Evolutionary conservation across 2,329 filamentous ascomycete genomes (phyloP).

Genomic region (Verticillium tricorpus): DNA sequence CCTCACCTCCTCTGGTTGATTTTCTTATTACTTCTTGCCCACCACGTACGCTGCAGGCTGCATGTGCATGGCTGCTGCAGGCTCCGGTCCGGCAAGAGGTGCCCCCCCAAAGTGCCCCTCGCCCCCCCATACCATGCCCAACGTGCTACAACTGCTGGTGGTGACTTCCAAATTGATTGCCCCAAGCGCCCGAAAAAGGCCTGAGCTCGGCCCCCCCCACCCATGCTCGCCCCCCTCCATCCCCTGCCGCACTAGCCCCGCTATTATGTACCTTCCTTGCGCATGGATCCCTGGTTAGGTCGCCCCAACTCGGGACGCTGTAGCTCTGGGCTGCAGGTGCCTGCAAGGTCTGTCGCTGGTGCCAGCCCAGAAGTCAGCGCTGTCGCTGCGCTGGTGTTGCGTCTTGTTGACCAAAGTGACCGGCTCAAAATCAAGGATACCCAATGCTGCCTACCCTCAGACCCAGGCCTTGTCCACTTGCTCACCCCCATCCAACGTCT

Average conservation of each 20-base stretch:
- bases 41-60: background rate
- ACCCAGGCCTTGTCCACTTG: background rate
- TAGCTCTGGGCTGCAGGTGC: background rate
- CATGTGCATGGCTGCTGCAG: background rate
- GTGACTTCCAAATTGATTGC: background rate
- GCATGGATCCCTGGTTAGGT: background rate
- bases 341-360: background rate
- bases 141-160: background rate
- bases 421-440: background rate
- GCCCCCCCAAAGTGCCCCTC: background rate
- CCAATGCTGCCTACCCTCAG: background rate
- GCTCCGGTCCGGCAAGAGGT: background rate
- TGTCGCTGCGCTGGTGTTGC: background rate
- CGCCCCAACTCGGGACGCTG: background rate
- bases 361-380: background rate
- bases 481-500: background rate
- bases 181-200: background rate
- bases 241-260: background rate
- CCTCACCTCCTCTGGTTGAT: too few relatives aligned
- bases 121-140: background rate
- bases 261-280: background rate
- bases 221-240: background rate
- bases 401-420: background rate
- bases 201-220: background rate
- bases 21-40: background rate